Percentiles rank a stretch among this genome's conserved stretches.
Conservation (phyloP, 495 filamentous ascomycete species). For the Copromyces sp. region DNA sequence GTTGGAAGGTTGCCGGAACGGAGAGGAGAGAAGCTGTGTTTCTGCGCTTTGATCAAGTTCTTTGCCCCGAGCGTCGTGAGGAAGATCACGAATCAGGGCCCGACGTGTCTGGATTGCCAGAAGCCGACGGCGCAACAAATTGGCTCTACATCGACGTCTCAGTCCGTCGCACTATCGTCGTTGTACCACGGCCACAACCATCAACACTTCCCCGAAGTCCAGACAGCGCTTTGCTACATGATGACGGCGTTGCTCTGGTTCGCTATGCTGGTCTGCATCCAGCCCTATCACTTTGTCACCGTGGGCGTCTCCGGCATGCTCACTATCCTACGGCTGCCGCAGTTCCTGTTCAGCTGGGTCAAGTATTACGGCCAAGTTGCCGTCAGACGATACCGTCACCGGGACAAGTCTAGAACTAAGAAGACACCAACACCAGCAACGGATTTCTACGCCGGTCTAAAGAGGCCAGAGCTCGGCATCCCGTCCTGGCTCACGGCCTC, state of each 20-base stretch:
- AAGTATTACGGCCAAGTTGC: background rate
- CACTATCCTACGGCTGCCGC: background rate
- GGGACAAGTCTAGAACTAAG: background rate
- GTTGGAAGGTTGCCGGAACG: background rate
- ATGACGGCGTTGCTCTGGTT: slow-evolving; percentile 15
- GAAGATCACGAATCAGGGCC: background rate
- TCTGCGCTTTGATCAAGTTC: background rate
- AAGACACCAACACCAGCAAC: background rate
- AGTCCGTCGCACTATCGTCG: background rate
- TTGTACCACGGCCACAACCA: slow-evolving; percentile 16
- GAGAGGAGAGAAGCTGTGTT: background rate
- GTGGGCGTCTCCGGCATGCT: background rate
- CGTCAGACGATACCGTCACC: background rate
- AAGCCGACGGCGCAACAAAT: background rate
- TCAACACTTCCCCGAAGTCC: slow-evolving; percentile 2
- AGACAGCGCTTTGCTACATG: slow-evolving; percentile 8
- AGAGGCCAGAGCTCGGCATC: background rate
- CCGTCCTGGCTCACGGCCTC: background rate
- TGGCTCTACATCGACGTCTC: background rate
- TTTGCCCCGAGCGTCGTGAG: background rate
- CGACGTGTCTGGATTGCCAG: background rate
- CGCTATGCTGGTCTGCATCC: slow-evolving; percentile 8
- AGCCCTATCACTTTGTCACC: slow-evolving; percentile 7
- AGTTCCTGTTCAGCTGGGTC: background rate
- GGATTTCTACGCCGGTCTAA: background rate